Base-by-base conservation (phyloP, 371 early-diverging fungal species). In the Circinella minor region DNA sequence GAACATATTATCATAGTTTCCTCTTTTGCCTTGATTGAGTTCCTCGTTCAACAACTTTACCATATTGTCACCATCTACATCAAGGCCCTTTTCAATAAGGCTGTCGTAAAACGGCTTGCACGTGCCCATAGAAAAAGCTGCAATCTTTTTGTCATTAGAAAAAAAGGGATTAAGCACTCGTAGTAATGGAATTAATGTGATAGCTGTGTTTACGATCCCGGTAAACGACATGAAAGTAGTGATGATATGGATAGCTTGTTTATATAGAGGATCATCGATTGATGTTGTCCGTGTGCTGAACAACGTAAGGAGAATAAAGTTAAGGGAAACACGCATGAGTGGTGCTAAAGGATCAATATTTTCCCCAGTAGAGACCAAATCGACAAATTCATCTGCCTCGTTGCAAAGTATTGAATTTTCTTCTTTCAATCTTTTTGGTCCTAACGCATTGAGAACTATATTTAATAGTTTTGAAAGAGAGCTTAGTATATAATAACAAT, bases 11-110 rank as follows among this genome's bases (percentile, higher is more conserved):
- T 62, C 10, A 9, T 20, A 5, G 7, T 4, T 4, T 4, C 20
- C 48, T 20, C 48, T 9, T 63, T 43, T 43, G n/a, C 27, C 63
- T 14, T 47, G 46, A 36, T 64, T 72, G 8, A 63, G 70, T n/a
- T 51, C 18, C 34, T 55, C 38, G 18, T 34, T 13, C 38, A 67
- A 14, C 6, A 46, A 10, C 2, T 36, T 59, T 55, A 54, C 47
- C 36, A 67, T 43, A 17, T 55, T 55, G 2, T 67, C 46, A 20
- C 20, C 34, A 1, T 43, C 39, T 46, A 20, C 37, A 17, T 43
- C 27, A 3, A 46, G 10, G 1, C 39, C 55, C 27, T 67, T 17
- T 46, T 59, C 17, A 14, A 67, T 59, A 14, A 55, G 18, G 14
- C 39, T 13, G 14, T 15, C 13, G 7, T 46, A 17, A 14, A 36